Percentiles rank a stretch among this genome's conserved stretches.
phyloP scores from a whole-genome alignment of 441 rosid genomes.

The Syzygium syzygioides region DNA sequence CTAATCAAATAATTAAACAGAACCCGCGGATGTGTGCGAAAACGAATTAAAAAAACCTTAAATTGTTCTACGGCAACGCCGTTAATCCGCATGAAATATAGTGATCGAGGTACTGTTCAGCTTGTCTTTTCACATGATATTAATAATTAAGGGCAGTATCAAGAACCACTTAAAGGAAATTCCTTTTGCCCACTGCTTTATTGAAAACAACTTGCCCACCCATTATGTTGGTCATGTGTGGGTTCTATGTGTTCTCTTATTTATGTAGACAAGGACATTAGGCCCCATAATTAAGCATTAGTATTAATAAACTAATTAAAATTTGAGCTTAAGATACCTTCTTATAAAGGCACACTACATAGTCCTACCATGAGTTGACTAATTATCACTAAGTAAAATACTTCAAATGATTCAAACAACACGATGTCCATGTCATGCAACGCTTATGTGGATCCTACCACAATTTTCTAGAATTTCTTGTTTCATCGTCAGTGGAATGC shows the following conservation, averaged over 20 bases:
- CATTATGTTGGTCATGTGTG: slow-evolving; percentile 32
- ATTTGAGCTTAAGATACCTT: not conserved
- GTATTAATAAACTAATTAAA: not conserved
- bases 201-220: slow-evolving; percentile 44
- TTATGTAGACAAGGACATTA: slow-evolving; percentile 13
- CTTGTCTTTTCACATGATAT: not conserved
- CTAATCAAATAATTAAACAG: not conserved
- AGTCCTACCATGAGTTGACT: not conserved
- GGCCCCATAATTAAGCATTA: slow-evolving; percentile 8
- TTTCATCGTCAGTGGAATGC: not conserved
- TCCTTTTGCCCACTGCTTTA: slow-evolving; percentile 46
- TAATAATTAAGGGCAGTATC: not conserved
- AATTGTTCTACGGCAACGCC: not conserved
- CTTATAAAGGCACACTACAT: not conserved
- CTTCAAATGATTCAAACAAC: not conserved
- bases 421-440: not conserved
- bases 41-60: not conserved
- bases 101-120: not conserved
- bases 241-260: slow-evolving; percentile 6
- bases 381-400: not conserved
- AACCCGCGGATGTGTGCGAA: not conserved
- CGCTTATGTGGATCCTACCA: not conserved
- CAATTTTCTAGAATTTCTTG: not conserved
- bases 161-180: slow-evolving; percentile 28
- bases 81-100: not conserved